These are phyloP conservation scores for Luffa acutangula DNA, from an alignment of 306 rosid genomes.

Conservation along the genomic window DNA sequence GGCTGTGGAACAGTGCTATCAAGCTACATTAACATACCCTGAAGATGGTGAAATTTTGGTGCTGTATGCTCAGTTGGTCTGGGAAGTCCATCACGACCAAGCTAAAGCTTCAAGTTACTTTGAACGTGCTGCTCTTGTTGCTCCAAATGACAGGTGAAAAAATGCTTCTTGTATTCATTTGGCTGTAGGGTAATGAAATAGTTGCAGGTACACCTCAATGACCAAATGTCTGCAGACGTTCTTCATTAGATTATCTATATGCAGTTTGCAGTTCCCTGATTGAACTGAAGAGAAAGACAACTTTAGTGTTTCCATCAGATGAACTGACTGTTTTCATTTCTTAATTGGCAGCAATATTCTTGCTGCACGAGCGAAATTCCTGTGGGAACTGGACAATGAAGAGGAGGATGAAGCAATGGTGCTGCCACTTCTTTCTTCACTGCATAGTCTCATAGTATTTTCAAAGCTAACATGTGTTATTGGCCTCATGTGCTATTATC, in stretches of 20 bases:
- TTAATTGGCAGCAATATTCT: conserved; percentile 54
- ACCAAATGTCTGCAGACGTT: neutral
- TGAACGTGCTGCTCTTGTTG: conserved; percentile 53
- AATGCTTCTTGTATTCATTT: conserved; percentile 3
- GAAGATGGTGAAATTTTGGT: conserved; percentile 50
- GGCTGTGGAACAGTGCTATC: conserved; percentile 69
- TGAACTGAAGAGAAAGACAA: conserved; percentile 3
- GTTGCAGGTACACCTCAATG: neutral
- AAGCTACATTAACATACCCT: conserved; percentile 58
- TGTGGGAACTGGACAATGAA: conserved; percentile 54
- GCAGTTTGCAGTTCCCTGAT: neutral
- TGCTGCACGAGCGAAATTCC: conserved; percentile 78
- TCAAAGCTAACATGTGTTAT: conserved; percentile 1
- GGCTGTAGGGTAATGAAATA: neutral
- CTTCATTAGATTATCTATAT: neutral
- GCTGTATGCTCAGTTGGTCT: conserved; percentile 58
- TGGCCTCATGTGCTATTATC: conserved; percentile 15
- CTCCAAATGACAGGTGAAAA: conserved; percentile 58
- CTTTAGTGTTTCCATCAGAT: neutral
- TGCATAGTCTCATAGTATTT: neutral
- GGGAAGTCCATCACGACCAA: conserved; percentile 66
- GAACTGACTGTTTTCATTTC: conserved; percentile 13
- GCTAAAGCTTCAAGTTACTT: conserved; percentile 51
- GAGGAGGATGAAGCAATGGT: conserved; percentile 34
- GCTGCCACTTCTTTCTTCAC: conserved; percentile 5